Base-by-base conservation (phyloP, 2,329 filamentous ascomycete species). In the Daldinia sp. region DNA sequence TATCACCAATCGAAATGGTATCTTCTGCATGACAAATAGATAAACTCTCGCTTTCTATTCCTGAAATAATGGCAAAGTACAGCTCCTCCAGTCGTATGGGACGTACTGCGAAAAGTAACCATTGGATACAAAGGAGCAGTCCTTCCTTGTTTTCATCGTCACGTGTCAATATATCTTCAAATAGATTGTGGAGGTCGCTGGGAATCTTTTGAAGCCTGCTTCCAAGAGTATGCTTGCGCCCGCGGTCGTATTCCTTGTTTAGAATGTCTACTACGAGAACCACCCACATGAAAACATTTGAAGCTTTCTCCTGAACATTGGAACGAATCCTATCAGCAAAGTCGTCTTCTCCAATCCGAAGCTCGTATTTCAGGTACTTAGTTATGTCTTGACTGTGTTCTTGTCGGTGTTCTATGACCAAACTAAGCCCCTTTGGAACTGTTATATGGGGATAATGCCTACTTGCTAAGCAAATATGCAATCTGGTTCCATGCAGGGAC, bases 231-330 rank as follows among this genome's bases (percentile, higher is more conserved):
- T 42, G 39, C n/a, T 42, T 42, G 39, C 39, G 39, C 5, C 39
- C 39, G n/a, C 39, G 39, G 39, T 42, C 39, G 9, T 42, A 42
- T 42, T 42, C 39, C 7, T 42, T 42, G n/a, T 42, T 42, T 42
- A 42, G n/a, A n/a, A 42, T 42, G n/a, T 18, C n/a, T n/a, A 42
- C 39, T n/a, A 7, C 39, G 39, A 42, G 39, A 42, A 42, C 39
- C n/a, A 42, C 39, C 39, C 39, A 42, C 39, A 42, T 42, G 39
- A 42, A 42, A 42, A 42, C 39, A 2, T 15, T 15, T 1, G 39
- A 42, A 1, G 39, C 39, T 5, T 42, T 42, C n/a, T 42, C 39
- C 6, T 42, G 39, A 15, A 42, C 39, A 15, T 42, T 15, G 39
- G 39, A 6, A 42, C 39, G 39, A n/a, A 42, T 18, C 10, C n/a